Percentiles rank a stretch among this genome's conserved stretches.
Evolutionary conservation across 2,329 filamentous ascomycete species (phyloP).

Genomic region (Cordyceps tenuipes): DNA sequence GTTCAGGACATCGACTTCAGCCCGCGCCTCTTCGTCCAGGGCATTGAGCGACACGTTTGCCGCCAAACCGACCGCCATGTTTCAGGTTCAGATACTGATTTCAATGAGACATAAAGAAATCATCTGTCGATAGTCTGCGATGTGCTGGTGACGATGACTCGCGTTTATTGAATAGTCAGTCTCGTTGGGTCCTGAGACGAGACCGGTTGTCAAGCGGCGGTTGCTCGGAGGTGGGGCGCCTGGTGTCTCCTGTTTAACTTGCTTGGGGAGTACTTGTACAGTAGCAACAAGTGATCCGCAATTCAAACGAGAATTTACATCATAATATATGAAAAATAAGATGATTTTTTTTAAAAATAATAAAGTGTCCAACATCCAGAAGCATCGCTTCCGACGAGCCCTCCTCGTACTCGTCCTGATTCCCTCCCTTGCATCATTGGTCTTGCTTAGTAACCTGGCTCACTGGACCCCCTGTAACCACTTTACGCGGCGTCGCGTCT

Average conservation of each 20-base stretch:
- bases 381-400: too few relatives aligned
- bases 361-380: too few relatives aligned
- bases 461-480: conserved; percentile 10
- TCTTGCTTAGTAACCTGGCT: conserved; percentile 4
- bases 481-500: conserved; percentile 18
- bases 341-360: too few relatives aligned
- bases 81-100: not conserved
- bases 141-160: not conserved
- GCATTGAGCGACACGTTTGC: conserved; percentile 36
- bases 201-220: not conserved
- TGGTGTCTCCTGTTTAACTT: too few relatives aligned
- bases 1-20: conserved; percentile 62
- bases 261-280: too few relatives aligned
- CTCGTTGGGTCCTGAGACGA: not conserved
- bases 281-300: too few relatives aligned
- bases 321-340: not conserved
- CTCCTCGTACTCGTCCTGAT: not conserved
- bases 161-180: not conserved
- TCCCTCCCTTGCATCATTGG: not conserved
- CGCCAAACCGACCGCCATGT: conserved; percentile 44
- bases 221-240: too few relatives aligned
- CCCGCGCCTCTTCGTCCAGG: conserved; percentile 58
- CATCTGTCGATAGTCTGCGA: too few relatives aligned
- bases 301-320: too few relatives aligned
- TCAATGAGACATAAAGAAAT: not conserved